Percentiles rank a stretch among this genome's conserved stretches.
Conservation (phyloP, 108 stramenopile genomes). For the Epithemia pelagica region DNA sequence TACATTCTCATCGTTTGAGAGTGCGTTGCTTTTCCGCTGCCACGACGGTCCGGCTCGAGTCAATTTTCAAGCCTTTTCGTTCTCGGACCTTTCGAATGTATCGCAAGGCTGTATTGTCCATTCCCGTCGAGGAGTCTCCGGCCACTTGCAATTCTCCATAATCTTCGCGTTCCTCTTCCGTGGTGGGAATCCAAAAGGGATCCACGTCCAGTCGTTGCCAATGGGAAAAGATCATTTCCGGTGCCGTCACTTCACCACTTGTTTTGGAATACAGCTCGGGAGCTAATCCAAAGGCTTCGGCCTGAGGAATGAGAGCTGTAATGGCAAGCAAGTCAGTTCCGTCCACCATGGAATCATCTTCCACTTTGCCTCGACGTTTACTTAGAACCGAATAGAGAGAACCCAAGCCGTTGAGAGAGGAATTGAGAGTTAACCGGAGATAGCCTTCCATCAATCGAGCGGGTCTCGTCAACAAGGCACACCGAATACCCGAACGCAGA, state of each 20-base stretch:
- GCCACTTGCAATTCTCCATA: slow-evolving; percentile 69
- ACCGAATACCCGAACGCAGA: slow-evolving; percentile 68
- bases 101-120: slow-evolving; percentile 75
- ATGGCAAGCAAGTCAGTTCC: slow-evolving; percentile 82
- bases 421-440: slow-evolving; percentile 73
- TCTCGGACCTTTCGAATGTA: slow-evolving; percentile 79
- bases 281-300: slow-evolving; percentile 80
- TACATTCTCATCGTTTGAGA: slow-evolving; percentile 65
- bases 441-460: slow-evolving; percentile 76
- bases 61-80: slow-evolving; percentile 80
- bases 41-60: slow-evolving; percentile 78
- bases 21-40: slow-evolving; percentile 91
- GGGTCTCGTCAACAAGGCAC: slow-evolving; percentile 71
- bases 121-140: slow-evolving; percentile 78
- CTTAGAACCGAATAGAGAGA: slow-evolving; percentile 73
- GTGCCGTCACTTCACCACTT: slow-evolving; percentile 86
- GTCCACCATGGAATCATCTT: slow-evolving; percentile 86
- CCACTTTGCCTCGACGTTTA: slow-evolving; percentile 81
- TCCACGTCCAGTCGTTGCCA: slow-evolving; percentile 82
- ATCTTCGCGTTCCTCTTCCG: slow-evolving; percentile 87
- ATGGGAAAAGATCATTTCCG: slow-evolving; percentile 79
- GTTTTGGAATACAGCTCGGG: slow-evolving; percentile 75
- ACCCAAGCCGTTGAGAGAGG: slow-evolving; percentile 70
- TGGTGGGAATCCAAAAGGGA: slow-evolving; percentile 91
- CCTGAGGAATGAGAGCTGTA: slow-evolving; percentile 76